Evolutionary conservation across 1,284 basidiomycete genomes (phyloP), one percentile per base, ranked within the genome.

Genomic region (Farysia itapuensis): DNA sequence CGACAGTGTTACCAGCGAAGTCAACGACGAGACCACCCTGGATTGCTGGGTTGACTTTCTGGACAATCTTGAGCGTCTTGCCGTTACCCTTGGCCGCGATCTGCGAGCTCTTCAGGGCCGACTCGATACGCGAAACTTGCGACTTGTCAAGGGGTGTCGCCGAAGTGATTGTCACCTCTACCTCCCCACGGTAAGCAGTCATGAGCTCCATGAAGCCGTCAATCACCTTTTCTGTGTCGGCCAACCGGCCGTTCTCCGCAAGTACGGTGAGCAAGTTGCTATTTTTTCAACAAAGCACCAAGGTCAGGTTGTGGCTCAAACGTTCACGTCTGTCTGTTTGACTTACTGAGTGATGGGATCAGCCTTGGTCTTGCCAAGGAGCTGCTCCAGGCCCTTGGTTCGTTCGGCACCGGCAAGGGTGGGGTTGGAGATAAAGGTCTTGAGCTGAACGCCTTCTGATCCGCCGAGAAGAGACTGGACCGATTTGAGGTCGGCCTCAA

Each of bases 1-100:
- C 95, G 70, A 96, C 88, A 45, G 90, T 92, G 83, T 93, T 93
- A 82, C 97, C 94, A 66, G 91, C 95, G 78, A 99, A 93, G 81
- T 98, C 94, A 44, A 99, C 88, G 48, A 95, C 82, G 54, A 97
- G 80, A 45, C 94, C 94, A 29, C 74, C 74, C 57, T 72, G 67
- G 45, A 75, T 64, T 34, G 61, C 43, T 9, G 71, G 67, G 67
- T 74, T 72, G 45, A 76, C 69, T 60, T 72, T 75, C 51, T 68
- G 65, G 26, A 53, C 53, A 30, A 75, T 67, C 57, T 72, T 74
- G 67, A 75, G 54, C 33, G 57, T 58, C 66, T 75, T 72, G 35
- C 69, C 72, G 41, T 64, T 67, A 35, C 49, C 47, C 38, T 56
- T 53, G 36, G 52, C 43, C 33, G 74, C 74, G 39, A 66, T 66